phyloP scores from a whole-genome alignment of 345 rosid species.

The Populus euphratica region DNA sequence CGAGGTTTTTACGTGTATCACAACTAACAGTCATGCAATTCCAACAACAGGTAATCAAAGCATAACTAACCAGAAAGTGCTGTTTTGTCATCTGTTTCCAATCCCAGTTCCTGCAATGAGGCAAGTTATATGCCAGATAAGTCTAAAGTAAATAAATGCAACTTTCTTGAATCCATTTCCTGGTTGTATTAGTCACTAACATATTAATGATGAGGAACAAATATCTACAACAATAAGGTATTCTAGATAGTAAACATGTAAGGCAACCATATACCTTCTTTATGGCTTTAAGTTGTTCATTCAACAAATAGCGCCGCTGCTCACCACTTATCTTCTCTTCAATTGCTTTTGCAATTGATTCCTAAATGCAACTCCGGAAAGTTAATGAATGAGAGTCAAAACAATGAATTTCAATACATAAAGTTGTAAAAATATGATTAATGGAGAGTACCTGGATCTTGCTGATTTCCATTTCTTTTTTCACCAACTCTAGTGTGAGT shows the following conservation, averaged over 20 bases:
- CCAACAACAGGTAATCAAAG: slow-evolving; percentile 15
- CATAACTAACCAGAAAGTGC: slow-evolving; percentile 79
- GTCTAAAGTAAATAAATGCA: slow-evolving; percentile 7
- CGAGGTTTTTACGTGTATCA: not conserved
- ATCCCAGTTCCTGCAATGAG: slow-evolving; percentile 78
- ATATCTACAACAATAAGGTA: not conserved
- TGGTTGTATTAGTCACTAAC: not conserved
- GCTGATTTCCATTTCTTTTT: slow-evolving; percentile 97
- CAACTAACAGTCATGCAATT: not conserved
- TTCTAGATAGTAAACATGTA: not conserved
- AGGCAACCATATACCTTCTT: slow-evolving; percentile 62
- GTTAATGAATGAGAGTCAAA: slow-evolving; percentile 8
- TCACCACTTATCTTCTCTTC: slow-evolving; percentile 99
- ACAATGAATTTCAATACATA: not conserved
- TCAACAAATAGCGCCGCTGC: slow-evolving; percentile 94
- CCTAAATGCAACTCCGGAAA: slow-evolving; percentile 42
- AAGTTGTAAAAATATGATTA: not conserved
- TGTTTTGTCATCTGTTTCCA: slow-evolving; percentile 98
- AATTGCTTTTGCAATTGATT: slow-evolving; percentile 93
- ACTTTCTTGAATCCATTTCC: not conserved
- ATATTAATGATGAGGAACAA: not conserved
- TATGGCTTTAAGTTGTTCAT: slow-evolving; percentile 98
- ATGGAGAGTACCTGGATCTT: slow-evolving; percentile 72
- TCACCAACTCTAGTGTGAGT: slow-evolving; percentile 78
- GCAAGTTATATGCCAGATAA: slow-evolving; percentile 17